Base-by-base conservation (phyloP, 768 basidiomycete genomes). In the Hygrophoropsis aurantiaca region DNA sequence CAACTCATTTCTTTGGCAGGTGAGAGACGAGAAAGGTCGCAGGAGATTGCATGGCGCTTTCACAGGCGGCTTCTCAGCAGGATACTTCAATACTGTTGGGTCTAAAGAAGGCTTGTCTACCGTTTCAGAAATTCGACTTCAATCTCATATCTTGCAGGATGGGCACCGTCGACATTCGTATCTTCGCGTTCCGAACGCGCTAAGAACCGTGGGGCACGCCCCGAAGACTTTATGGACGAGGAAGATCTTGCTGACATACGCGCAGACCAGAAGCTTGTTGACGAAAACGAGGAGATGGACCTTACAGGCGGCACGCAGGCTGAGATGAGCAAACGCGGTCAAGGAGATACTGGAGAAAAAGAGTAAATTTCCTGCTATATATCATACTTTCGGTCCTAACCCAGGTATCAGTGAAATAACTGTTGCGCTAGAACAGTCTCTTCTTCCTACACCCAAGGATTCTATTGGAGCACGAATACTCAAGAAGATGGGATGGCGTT, bases 221-320 rank as follows among this genome's bases (percentile, higher is more conserved):
- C 92, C 0, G 91, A 95, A 66, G 93, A 97, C 62, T 98, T 91
- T 62, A 98, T 99, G 97, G 97, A 99, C 69, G 97, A 97, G 35
- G 97, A 99, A 68, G 97, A 98, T 64, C 72, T 97, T 13, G 83
- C 88, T 37, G 91, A 91, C 51, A 65, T 88, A 50, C 80, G 77
- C 26, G 90, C 93, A 33, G 81, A 79, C 54, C 75, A 84, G 55
- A 81, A 78, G 16, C 64, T 97, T 8, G 80, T 93, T 3, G 86
- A 90, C 58, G 87, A 85, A 30, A 84, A 85, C 11, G 88, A 94
- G 27, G 79, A 88, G 54, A 86, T 85, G 77, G 82, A 87, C 54
- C 67, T 84, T 36, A 63, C 80, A 0, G 81, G 77, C n/a, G 78
- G 77, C 0, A 80, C 80, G 2, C 72, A 77, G 53, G 69, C 71